Base-by-base conservation (phyloP, 2,329 filamentous ascomycete species). In the Septoria petroselini region DNA sequence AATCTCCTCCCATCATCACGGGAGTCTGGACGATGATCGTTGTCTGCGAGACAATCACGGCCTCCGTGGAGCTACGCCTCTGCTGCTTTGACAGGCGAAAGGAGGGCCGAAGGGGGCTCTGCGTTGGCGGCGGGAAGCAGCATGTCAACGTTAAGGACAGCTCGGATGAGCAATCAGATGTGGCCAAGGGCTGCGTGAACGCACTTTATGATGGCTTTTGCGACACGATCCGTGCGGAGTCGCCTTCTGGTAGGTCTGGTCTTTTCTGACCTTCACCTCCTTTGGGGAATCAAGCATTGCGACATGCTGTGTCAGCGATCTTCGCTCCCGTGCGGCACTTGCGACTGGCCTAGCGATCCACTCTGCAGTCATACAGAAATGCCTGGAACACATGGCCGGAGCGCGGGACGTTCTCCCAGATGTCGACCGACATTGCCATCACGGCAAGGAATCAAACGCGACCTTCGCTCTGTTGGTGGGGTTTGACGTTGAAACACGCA, bases 371-470 rank as follows among this genome's bases (percentile, higher is more conserved):
- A 47, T 54, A 40, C 31, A 53, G 51, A 51, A 14, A 33, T 47
- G 49, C 48, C 45, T 57, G 40, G 45, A 54, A 51, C 54, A 40
- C 51, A 48, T 48, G 46, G 34, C 50, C 46, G 54, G 53, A 39
- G 50, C 48, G 50, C 48, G 48, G 51, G 34, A 52, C 48, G 46
- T 37, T 52, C 41, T 34, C 18, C 52, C 51, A 38, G 45, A 42
- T 45, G 41, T 52, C 48, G 45, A 33, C 54, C 56, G 53, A 54
- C 43, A 53, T 58, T 49, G 40, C 41, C 9, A 38, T 31, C 25
- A 37, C 51, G 54, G 51, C 33, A 51, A 53, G 51, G 23, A 39
- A 35, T 46, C 57, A 59, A 59, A 59, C 57, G 57, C 52, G 48
- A 39, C 42, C 17, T 43, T 42, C 44, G 52, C 50, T 34, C 53